Conservation (phyloP, 2,329 filamentous ascomycete species). For the Trichoderma gracile region DNA sequence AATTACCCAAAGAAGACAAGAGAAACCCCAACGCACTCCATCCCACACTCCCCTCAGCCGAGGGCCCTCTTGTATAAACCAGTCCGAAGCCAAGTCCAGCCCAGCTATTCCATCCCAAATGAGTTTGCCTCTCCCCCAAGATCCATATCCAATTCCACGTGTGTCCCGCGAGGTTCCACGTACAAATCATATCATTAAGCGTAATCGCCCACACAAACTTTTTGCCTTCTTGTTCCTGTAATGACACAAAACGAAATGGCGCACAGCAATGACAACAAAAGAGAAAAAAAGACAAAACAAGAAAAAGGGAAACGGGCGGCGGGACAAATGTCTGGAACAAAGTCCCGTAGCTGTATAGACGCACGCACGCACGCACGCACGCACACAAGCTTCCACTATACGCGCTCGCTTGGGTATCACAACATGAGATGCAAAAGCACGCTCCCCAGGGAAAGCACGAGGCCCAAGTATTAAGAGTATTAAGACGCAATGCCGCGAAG, state of each 20-base stretch:
- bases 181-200: slow-evolving; percentile 18
- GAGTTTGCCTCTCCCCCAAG: slow-evolving; percentile 20
- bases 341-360: slow-evolving; percentile 30
- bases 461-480: background rate
- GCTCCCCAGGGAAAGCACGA: slow-evolving; percentile 18
- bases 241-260: background rate
- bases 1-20: background rate
- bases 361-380: slow-evolving; percentile 27
- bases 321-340: background rate
- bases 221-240: slow-evolving; percentile 17
- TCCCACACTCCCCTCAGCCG: slow-evolving; percentile 8
- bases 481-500: slow-evolving; percentile 43
- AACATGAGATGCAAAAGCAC: slow-evolving; percentile 32
- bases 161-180: slow-evolving; percentile 16
- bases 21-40: background rate
- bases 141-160: slow-evolving; percentile 5
- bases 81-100: slow-evolving; percentile 15
- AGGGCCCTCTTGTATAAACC: background rate
- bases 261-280: background rate
- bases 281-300: background rate
- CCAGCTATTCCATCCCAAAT: slow-evolving; percentile 6
- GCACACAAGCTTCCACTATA: slow-evolving; percentile 27
- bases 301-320: background rate
- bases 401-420: slow-evolving; percentile 36
- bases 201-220: slow-evolving; percentile 18